These are phyloP conservation scores for Psilocybe cyanescens DNA, from an alignment of 768 basidiomycete genomes.

Conservation along the genomic window DNA sequence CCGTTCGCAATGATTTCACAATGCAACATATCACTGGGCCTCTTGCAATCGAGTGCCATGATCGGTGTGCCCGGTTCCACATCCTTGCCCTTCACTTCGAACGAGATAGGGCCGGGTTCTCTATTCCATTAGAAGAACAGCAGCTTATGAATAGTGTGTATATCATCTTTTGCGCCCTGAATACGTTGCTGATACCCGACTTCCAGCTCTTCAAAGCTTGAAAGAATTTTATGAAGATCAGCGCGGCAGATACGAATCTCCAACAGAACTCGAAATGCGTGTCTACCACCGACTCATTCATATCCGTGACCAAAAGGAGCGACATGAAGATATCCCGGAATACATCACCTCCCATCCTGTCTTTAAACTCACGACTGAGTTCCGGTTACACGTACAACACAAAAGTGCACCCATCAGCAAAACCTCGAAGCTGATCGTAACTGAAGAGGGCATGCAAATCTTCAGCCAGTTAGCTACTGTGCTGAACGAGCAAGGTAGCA, in stretches of 20 bases:
- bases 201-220: conserved; percentile 83
- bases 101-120: conserved; percentile 61
- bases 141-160: conserved; percentile 89
- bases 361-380: conserved; percentile 80
- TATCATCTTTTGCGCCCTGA: not conserved
- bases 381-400: conserved; percentile 79
- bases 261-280: conserved; percentile 93
- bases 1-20: conserved; percentile 92
- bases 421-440: conserved; percentile 65
- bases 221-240: conserved; percentile 95
- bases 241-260: conserved; percentile 63
- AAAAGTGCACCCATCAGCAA: conserved; percentile 78
- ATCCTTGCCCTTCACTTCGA: conserved; percentile 78
- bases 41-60: conserved; percentile 86
- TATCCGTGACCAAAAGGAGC: conserved; percentile 83
- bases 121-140: conserved; percentile 78
- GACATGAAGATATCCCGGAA: conserved; percentile 71
- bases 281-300: conserved; percentile 94
- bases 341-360: conserved; percentile 72
- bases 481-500: conserved; percentile 66
- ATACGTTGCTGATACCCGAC: not conserved
- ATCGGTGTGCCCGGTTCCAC: conserved; percentile 93
- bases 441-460: conserved; percentile 66
- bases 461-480: conserved; percentile 65
- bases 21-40: conserved; percentile 84